Percentiles rank a stretch among this genome's conserved stretches.
phyloP scores from a whole-genome alignment of 768 basidiomycete species.

The Suillus occidentalis region DNA sequence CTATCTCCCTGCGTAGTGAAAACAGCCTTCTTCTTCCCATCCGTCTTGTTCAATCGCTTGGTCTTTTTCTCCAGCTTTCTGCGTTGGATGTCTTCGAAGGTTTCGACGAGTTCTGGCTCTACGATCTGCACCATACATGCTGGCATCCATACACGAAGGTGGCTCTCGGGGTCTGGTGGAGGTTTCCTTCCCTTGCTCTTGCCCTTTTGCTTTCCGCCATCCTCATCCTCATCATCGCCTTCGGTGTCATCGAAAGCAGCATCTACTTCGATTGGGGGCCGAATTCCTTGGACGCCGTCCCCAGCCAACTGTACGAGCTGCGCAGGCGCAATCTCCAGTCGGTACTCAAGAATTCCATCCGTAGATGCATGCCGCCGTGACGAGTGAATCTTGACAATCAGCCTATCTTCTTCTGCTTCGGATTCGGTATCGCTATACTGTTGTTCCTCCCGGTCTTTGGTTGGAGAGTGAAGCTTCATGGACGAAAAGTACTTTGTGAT shows the following conservation, averaged over 20 bases:
- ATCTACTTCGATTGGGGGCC: constrained; percentile 45
- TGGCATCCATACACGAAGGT: constrained; percentile 78
- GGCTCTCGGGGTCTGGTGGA: constrained; percentile 49
- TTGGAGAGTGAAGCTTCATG: constrained; percentile 33
- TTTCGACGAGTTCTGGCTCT: constrained; percentile 62
- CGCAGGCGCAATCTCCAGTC: constrained; percentile 71
- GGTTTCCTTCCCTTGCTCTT: constrained; percentile 39
- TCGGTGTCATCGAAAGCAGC: constrained; percentile 52
- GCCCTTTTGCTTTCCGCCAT: constrained; percentile 26
- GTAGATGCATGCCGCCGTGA: constrained; percentile 68
- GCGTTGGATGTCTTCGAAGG: constrained; percentile 52
- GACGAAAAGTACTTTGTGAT: constrained; percentile 58
- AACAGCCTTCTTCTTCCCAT: constrained; percentile 21
- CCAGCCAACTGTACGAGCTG: constrained; percentile 65
- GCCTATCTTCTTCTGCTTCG: constrained; percentile 10
- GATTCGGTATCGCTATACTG: constrained; percentile 10
- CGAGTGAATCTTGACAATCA: constrained; percentile 51
- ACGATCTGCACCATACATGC: constrained; percentile 72
- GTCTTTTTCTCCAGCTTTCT: constrained; percentile 53
- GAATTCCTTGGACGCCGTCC: constrained; percentile 62
- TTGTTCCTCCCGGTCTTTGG: background rate
- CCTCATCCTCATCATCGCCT: constrained; percentile 48
- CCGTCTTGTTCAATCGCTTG: constrained; percentile 33
- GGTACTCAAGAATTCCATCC: constrained; percentile 73
- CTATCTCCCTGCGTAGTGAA: constrained; percentile 13